Percentiles rank a stretch among this genome's conserved stretches.
Evolutionary conservation across 176 grass and related monocot species (phyloP).

Genomic region (Bromus sterilis): DNA sequence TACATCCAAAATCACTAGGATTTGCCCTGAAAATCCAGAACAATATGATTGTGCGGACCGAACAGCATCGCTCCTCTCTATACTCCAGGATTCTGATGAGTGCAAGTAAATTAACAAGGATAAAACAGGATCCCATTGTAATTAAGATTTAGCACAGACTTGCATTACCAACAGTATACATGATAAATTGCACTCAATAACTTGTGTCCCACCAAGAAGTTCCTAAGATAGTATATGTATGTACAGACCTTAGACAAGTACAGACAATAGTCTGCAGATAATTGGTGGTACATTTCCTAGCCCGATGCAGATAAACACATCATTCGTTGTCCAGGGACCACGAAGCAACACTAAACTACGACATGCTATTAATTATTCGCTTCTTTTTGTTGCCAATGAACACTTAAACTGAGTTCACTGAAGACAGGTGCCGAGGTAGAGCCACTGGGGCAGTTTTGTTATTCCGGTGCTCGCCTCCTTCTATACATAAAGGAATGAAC

Average conservation of each 20-base stretch:
- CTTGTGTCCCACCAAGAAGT: neutral
- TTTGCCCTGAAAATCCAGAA: neutral
- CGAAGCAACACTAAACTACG: neutral
- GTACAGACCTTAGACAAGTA: neutral
- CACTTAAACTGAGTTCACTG: neutral
- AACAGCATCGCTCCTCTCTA: neutral
- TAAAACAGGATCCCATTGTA: neutral
- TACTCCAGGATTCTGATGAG: neutral
- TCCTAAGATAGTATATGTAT: neutral
- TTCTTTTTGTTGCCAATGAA: neutral
- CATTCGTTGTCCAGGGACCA: neutral
- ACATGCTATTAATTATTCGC: neutral
- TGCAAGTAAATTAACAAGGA: neutral
- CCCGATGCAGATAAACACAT: neutral
- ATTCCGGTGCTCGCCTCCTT: slow-evolving; percentile 11
- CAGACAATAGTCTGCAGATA: slow-evolving; percentile 9
- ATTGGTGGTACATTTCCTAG: neutral
- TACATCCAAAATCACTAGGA: neutral
- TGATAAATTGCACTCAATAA: neutral
- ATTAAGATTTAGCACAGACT: neutral
- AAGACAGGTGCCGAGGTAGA: neutral
- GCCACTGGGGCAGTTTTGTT: neutral
- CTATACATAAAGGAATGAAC: neutral
- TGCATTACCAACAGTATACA: neutral
- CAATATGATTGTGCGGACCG: neutral